Evolutionary conservation across 75 land plant genomes (phyloP).

Genomic region (Azolla pinnata): DNA sequence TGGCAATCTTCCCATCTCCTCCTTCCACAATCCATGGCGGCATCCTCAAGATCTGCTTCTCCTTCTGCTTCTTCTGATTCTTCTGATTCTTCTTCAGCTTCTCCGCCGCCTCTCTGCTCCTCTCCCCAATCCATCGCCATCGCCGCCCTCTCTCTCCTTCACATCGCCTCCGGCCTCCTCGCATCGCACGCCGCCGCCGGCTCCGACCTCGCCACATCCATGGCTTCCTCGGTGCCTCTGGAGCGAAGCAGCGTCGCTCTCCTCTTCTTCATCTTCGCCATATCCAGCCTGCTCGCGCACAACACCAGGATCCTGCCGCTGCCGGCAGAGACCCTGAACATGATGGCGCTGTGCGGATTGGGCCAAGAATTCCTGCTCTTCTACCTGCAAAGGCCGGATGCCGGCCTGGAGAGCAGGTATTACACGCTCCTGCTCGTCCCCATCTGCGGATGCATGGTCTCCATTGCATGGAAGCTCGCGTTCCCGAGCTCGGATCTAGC

Average conservation of each 20-base stretch:
- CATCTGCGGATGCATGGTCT: constrained; percentile 35
- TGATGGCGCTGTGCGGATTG: constrained; percentile 48
- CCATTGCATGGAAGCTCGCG: constrained; percentile 38
- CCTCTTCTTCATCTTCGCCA: constrained; percentile 17
- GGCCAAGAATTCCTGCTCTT: constrained; percentile 56
- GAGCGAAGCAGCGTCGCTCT: constrained; percentile 21
- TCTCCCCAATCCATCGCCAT: constrained; percentile 7
- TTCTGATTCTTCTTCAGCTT: background rate
- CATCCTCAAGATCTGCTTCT: background rate
- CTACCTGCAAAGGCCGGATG: constrained; percentile 42
- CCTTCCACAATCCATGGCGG: background rate
- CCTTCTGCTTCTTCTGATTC: background rate
- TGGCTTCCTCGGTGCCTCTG: constrained; percentile 16
- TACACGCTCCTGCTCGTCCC: constrained; percentile 62
- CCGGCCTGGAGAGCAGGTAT: constrained; percentile 73
- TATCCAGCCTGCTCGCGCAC: constrained; percentile 23
- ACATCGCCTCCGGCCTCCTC: constrained; percentile 11
- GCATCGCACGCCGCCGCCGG: constrained; percentile 5
- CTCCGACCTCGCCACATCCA: background rate
- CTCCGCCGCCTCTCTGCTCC: background rate
- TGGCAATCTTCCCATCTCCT: constrained; percentile 13
- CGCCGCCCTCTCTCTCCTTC: constrained; percentile 9
- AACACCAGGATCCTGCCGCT: constrained; percentile 23
- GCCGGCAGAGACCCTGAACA: constrained; percentile 11
- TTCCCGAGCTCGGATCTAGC: constrained; percentile 32